These are phyloP conservation scores for Penicillium sp. DNA, from an alignment of 2,329 filamentous ascomycete species.

Conservation along the genomic window DNA sequence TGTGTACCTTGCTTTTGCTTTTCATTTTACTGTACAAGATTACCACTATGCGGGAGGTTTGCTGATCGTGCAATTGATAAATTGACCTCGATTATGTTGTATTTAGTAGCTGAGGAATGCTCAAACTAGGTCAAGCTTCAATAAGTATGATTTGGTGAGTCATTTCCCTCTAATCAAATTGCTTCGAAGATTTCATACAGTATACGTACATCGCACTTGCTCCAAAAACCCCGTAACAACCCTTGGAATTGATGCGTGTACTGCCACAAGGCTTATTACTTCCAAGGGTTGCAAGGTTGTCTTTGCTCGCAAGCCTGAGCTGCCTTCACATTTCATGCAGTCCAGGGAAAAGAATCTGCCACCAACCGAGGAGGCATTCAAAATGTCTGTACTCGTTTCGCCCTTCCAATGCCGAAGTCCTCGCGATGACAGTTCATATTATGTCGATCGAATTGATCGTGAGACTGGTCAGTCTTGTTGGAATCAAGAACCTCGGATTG, in stretches of 20 bases:
- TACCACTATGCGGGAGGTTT: conserved; percentile 1
- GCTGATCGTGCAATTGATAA: not conserved
- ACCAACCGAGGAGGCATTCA: not conserved
- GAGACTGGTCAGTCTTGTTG: not conserved
- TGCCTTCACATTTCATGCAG: not conserved
- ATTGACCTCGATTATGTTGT: not conserved
- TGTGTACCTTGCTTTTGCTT: not conserved
- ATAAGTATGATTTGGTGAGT: not conserved
- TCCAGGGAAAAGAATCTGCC: too few species aligned
- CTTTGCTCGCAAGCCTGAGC: not conserved
- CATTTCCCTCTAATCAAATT: not conserved
- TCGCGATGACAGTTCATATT: not conserved
- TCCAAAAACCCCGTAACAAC: too few species aligned
- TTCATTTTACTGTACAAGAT: conserved; percentile 8
- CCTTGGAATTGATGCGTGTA: too few species aligned
- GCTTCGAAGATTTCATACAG: not conserved
- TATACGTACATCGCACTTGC: too few species aligned
- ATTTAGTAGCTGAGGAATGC: not conserved
- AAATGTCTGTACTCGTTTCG: not conserved
- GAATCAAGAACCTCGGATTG: not conserved
- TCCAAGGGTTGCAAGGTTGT: too few species aligned
- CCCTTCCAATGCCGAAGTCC: not conserved
- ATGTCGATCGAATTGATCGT: not conserved
- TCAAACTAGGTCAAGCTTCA: not conserved
- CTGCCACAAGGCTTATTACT: too few species aligned